Percentiles rank a stretch among this genome's conserved stretches.
These are phyloP conservation scores for Allomyces arbusculus DNA, from an alignment of 192 early-diverging fungal genomes.

Conservation along the genomic window DNA sequence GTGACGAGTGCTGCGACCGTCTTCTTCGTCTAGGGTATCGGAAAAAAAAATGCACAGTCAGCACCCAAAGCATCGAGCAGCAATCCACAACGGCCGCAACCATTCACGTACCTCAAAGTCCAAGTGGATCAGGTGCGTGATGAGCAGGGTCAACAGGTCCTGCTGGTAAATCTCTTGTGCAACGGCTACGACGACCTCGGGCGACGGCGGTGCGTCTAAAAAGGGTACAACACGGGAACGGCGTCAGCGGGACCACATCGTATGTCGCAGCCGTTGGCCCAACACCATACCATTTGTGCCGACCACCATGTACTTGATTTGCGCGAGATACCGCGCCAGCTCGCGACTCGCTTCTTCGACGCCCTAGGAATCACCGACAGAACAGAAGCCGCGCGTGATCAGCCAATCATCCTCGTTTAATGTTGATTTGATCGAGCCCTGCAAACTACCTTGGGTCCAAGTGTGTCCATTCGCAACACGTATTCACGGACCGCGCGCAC, in stretches of 20 bases:
- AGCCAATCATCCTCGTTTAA: too few relatives aligned
- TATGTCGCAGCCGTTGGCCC: background rate
- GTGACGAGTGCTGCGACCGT: conserved; percentile 95
- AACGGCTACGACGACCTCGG: conserved; percentile 82
- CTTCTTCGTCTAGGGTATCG: conserved; percentile 27
- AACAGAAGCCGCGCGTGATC: too few relatives aligned
- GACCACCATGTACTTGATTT: conserved; percentile 84
- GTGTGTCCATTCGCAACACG: too few relatives aligned
- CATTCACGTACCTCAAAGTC: conserved; percentile 54
- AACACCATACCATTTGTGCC: conserved; percentile 63
- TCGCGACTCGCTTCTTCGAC: conserved; percentile 86
- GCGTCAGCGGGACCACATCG: background rate
- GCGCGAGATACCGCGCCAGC: conserved; percentile 37
- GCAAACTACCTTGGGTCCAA: too few relatives aligned
- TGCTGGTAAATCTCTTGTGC: conserved; percentile 88
- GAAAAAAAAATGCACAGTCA: too few relatives aligned
- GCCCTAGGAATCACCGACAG: too few relatives aligned
- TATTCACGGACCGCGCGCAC: too few relatives aligned
- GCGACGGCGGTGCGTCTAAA: conserved; percentile 56
- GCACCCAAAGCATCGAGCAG: too few relatives aligned
- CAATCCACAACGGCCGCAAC: too few relatives aligned
- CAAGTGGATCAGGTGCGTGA: conserved; percentile 69
- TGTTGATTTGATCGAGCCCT: too few relatives aligned
- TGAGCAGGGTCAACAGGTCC: conserved; percentile 70
- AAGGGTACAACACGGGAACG: background rate